Evolutionary conservation across 352 stramenopile species (phyloP).

Genomic region (Peronospora farinosa): DNA sequence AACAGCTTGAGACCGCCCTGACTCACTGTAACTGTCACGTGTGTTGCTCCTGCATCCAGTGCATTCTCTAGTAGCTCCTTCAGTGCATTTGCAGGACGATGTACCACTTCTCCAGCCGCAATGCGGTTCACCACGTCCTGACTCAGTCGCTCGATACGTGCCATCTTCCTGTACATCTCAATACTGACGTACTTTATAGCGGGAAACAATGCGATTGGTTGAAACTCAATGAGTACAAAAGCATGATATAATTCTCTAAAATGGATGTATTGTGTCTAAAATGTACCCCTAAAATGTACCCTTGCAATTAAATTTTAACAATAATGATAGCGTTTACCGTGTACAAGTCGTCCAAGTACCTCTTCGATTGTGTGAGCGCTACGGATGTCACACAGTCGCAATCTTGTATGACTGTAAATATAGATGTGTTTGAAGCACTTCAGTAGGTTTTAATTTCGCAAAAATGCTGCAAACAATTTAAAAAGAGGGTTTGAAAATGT

Average conservation of each 20-base stretch:
- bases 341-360: slow-evolving; percentile 59
- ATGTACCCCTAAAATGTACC: slow-evolving; percentile 2
- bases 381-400: slow-evolving; percentile 9
- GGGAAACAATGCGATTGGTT: slow-evolving; percentile 34
- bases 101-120: slow-evolving; percentile 92
- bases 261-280: too few species aligned
- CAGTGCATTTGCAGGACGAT: slow-evolving; percentile 90
- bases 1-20: slow-evolving; percentile 90
- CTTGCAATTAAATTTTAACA: background rate
- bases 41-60: slow-evolving; percentile 91
- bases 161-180: slow-evolving; percentile 3
- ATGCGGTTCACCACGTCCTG: slow-evolving; percentile 93
- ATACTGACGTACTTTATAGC: slow-evolving; percentile 39
- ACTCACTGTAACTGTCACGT: slow-evolving; percentile 69
- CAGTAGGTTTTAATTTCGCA: slow-evolving; percentile 24
- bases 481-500: too few species aligned
- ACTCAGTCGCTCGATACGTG: slow-evolving; percentile 83
- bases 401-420: slow-evolving; percentile 24
- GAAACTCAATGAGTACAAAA: slow-evolving; percentile 10
- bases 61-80: slow-evolving; percentile 99
- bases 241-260: background rate
- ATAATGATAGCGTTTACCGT: slow-evolving; percentile 45
- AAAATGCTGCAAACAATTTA: background rate
- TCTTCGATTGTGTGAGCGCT: slow-evolving; percentile 50
- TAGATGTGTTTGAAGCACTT: slow-evolving; percentile 40